Evolutionary conservation across 2,329 filamentous ascomycete species (phyloP).

Genomic region (Alternaria triticimaculans): DNA sequence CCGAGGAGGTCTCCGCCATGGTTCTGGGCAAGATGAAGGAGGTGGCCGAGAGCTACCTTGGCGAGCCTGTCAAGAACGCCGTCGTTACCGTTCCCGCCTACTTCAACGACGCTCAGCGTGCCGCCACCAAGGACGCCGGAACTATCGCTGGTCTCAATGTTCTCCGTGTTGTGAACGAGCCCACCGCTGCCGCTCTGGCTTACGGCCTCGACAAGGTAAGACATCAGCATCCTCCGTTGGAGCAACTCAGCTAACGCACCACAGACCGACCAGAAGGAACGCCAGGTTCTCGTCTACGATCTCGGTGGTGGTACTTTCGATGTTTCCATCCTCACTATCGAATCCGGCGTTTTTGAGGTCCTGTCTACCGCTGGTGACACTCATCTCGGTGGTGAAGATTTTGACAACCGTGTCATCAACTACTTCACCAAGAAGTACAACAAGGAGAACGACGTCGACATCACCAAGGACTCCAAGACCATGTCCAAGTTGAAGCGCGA

Average conservation of each 20-base stretch:
- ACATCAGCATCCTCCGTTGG: not conserved
- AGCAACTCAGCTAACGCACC: not conserved
- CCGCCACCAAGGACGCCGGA: slow-evolving; percentile 95
- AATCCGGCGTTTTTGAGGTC: slow-evolving; percentile 93
- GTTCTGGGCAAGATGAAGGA: slow-evolving; percentile 75
- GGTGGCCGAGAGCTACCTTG: slow-evolving; percentile 78
- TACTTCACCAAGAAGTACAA: slow-evolving; percentile 97
- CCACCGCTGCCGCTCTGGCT: slow-evolving; percentile 92
- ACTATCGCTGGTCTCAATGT: slow-evolving; percentile 92
- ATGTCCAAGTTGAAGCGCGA: slow-evolving; percentile 99
- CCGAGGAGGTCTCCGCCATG: slow-evolving; percentile 82
- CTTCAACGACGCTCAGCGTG: slow-evolving; percentile 98
- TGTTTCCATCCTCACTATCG: slow-evolving; percentile 78
- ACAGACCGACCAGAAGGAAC: slow-evolving; percentile 46
- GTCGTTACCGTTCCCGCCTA: slow-evolving; percentile 96
- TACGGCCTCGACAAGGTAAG: slow-evolving; percentile 71
- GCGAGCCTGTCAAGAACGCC: slow-evolving; percentile 83
- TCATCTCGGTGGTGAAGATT: slow-evolving; percentile 97
- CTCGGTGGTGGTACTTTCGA: slow-evolving; percentile 54
- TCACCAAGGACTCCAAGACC: slow-evolving; percentile 93
- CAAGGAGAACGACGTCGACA: slow-evolving; percentile 94
- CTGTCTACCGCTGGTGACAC: slow-evolving; percentile 95
- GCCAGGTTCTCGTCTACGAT: slow-evolving; percentile 52
- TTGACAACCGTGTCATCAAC: slow-evolving; percentile 97
- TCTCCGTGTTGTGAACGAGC: slow-evolving; percentile 95